Base-by-base conservation (phyloP, 2,329 filamentous ascomycete species). In the Teratosphaeria viscida region DNA sequence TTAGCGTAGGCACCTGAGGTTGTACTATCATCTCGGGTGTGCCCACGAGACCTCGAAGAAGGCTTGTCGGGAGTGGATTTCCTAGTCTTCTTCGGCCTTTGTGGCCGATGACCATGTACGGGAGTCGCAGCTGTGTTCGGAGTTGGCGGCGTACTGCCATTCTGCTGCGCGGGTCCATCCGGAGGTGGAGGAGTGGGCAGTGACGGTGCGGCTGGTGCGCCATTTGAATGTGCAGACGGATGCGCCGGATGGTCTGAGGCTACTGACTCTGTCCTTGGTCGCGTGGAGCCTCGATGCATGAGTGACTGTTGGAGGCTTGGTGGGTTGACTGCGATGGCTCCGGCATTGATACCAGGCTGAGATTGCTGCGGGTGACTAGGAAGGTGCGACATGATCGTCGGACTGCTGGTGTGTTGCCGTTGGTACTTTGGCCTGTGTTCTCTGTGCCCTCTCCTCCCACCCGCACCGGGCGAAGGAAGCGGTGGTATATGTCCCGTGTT, bases 381-480 rank as follows among this genome's bases (percentile, higher is more conserved):
- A 59, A 56, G 69, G 63, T 80, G 79, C 57, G 79, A 74, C 52
- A 89, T 71, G 35, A 88, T 79, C 0, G 87, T 92, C 0, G 92
- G 91, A 2, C 90, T 95, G 27, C 89, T 86, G 0, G 92, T 95
- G 68, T 90, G 85, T 68, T 89, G 86, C 59, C 89, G 82, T 52
- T 78, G 79, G 59, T 86, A 78, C 63, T 85, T 82, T 8, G 87
- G 86, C 57, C 70, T 67, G 52, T 69, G 65, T 29, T 70, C 66
- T 32, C 70, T 64, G 39, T 68, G 64, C 37, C 70, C 65, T n/a
- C 67, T 61, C 32, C 69, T 66, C 16, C 59, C 84, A 79, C 81
- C 79, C 60, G 81, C 82, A n/a, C 90, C 89, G 1, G 92, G 92
- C 0, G 92, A 96, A 0, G 92, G 90, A 54, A 96, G 78, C 23